Base-by-base conservation (phyloP, 768 basidiomycete genomes). In the Crucibulum laeve region DNA sequence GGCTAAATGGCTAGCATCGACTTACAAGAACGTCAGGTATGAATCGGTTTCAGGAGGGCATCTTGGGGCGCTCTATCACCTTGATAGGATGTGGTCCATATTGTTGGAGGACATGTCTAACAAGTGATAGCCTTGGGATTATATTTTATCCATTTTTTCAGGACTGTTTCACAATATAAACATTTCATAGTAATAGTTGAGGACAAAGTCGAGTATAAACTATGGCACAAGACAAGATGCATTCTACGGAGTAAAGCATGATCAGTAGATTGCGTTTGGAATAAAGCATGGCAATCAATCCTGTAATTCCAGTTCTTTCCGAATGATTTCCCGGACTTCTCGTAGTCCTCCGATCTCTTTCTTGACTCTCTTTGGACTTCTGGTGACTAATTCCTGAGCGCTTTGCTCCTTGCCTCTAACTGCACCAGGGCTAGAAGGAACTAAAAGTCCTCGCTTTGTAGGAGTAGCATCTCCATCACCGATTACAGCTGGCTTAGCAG, bases 291-390 rank as follows among this genome's bases (percentile, higher is more conserved):
- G 50, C 43, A 53, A 43, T 70, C 56, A 77, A 55, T 87, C 86
- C 41, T 80, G 70, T 50, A 82, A 59, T 63, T 90, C 87, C 53
- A 91, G 65, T 66, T 91, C 89, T 50, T 74, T 70, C 53, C 87
- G 74, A 56, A 91, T 87, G 54, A 87, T 82, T 62, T 91, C 89
- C 45, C 88, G 69, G 24, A 91, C 88, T 58, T 87, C 78, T 28
- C 89, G 73, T 52, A 91, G 68, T 0, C 88, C 87, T 24, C 87
- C 84, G 4, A 67, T 74, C 54, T 89, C 86, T 21, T 70, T 72
- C 56, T 80, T 84, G 25, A 91, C 81, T 47, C 77, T 68, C 44
- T 76, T 77, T 5, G 89, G 89, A 60, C 88, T 91, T 37, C 87
- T 71, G 21, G 71, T 79, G 13, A 80, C 60, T 15, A 89, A 53